Conservation (phyloP, 805 yeast genomes). For the Metschnikowia noctiluminum region DNA sequence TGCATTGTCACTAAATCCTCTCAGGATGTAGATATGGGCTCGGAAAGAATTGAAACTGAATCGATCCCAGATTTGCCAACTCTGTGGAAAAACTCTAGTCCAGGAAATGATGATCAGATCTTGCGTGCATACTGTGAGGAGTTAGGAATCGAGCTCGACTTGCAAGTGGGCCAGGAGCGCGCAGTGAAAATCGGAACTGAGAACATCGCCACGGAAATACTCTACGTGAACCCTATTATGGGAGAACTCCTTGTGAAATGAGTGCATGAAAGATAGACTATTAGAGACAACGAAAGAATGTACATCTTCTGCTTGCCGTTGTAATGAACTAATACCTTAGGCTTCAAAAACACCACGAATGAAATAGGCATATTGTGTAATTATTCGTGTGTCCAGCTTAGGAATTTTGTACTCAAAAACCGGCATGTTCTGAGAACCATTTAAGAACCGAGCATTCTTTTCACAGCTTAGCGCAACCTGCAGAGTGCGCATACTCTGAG, state of each 20-base stretch:
- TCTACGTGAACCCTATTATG: conserved; percentile 38
- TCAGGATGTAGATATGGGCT: conserved; percentile 10
- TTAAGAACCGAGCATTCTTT: too few relatives aligned
- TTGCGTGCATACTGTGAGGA: conserved; percentile 49
- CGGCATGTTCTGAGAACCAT: too few relatives aligned
- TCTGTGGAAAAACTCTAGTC: neutral
- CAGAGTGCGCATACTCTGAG: conserved; percentile 1
- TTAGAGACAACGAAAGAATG: too few relatives aligned
- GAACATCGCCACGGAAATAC: conserved; percentile 43
- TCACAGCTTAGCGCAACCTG: neutral
- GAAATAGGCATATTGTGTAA: too few relatives aligned
- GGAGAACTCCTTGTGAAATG: conserved; percentile 37
- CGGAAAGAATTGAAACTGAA: neutral
- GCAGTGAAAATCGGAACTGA: conserved; percentile 41
- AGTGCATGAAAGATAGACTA: too few relatives aligned
- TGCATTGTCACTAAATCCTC: conserved; percentile 39
- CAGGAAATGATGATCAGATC: conserved; percentile 23
- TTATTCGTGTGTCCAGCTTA: too few relatives aligned
- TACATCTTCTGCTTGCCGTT: too few relatives aligned
- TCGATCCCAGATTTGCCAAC: neutral
- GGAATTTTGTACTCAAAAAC: too few relatives aligned
- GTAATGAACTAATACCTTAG: too few relatives aligned
- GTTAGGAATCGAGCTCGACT: conserved; percentile 45
- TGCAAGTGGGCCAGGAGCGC: conserved; percentile 20
- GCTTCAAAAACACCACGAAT: too few relatives aligned